Base-by-base conservation (phyloP, 495 filamentous ascomycete species). In the Aspergillus steynii region DNA sequence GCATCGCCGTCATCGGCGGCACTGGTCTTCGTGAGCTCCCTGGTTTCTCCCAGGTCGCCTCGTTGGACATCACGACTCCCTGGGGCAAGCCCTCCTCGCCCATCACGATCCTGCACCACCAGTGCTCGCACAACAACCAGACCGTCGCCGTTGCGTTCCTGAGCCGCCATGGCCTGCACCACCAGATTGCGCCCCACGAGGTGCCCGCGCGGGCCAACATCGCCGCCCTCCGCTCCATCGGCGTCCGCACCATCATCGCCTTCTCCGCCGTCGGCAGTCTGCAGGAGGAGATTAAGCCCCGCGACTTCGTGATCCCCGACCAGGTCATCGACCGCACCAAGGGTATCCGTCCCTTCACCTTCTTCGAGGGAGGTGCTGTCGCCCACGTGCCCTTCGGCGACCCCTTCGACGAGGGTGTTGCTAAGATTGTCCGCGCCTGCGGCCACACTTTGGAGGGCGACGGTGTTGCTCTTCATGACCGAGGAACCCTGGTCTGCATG, bases 321-420 rank as follows among this genome's bases (percentile, higher is more conserved):
- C 95, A 97, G 80, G 85, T 98, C 73, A 96, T 98, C 75, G 95
- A 99, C 77, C 92, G 95, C 62, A 99, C 95, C 65, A 97, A 96
- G 82, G 95, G 95, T 29, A 80, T 93, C 57, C 83, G 91, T 4
- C 92, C 95, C 4, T 96, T 91, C 72, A 98, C 95, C 5, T 99
- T 94, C 79, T 99, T 98, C 74, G 95, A 96, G 77, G 86, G 84
- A 53, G 95, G 95, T 29, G 84, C 96, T 52, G 95, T 99, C 6
- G 93, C 91, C 12, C 95, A 99, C 75, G 90, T 98, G 53, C 89
- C 91, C 47, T 98, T 99, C 72, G 95, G 89, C 37, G 94, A 98
- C 71, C 95, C 95, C 1, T 99, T 98, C 69, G 94, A 97, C 71
- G 83, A 83, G 64, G 78, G 80, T 46, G 82, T 99, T 27, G 88